Evolutionary conservation across 2,329 filamentous ascomycete genomes (phyloP), one percentile per base, ranked within the genome.

Genomic region (Colletotrichum sp.): DNA sequence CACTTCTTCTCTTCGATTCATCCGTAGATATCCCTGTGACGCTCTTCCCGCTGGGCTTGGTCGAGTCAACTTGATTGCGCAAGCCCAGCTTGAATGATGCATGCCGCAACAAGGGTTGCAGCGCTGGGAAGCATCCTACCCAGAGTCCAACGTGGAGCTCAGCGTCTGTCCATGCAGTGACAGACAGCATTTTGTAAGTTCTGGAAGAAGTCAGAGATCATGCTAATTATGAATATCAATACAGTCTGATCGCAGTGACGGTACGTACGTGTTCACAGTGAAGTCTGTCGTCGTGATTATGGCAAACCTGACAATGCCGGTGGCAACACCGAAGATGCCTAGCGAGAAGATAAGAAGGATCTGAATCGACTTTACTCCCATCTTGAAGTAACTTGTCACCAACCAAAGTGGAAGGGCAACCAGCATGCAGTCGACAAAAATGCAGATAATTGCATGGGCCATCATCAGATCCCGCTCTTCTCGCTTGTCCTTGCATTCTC

Each of bases 121-220:
- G 77, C 3, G 85, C 81, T 6, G 85, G 85, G 52, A 87, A 84
- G 75, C 85, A 87, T 15, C 82, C 81, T 61, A 84, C 84, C 85
- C 86, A 87, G 34, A 87, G 79, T n/a, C 85, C 86, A 59, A 85
- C 79, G 74, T 87, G 85, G 59, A 82, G 81, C 77, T 87, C 86
- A 7, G 86, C 78, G 67, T 85, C 82, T 9, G 85, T 86, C 85
- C 84, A 87, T 11, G 83, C 78, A 34, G 80, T 81, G n/a, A 83
- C 80, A 8, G 77, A 82, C 16, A 81, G 78, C 79, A 87, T 85
- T 22, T 83, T 82, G 76, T 82, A 84, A 4, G 85, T 87, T 32
- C 84, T 86, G 28, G 11, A 19, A 16, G 11, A 32, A 12, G 68
- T 63, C 13, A 61, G 67, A 15, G 8, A 6, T 12, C 5, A 55